Evolutionary conservation across 2,329 filamentous ascomycete species (phyloP).

Genomic region (Alternaria panax): DNA sequence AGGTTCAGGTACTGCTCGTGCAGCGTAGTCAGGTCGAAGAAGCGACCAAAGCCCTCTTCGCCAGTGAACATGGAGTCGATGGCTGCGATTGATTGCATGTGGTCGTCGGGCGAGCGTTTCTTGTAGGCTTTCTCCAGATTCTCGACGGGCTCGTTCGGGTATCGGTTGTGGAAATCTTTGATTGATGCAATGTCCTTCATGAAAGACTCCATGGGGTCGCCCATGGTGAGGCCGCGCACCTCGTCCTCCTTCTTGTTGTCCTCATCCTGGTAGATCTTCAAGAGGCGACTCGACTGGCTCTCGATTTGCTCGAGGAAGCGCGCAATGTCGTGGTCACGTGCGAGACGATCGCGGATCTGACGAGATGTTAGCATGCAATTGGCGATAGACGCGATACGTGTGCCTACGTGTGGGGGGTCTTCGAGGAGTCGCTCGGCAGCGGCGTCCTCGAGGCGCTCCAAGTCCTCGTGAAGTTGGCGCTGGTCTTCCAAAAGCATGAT

Average conservation of each 20-base stretch:
- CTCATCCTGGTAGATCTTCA: slow-evolving; percentile 84
- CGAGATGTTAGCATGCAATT: slow-evolving; percentile 9
- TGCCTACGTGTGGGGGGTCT: slow-evolving; percentile 82
- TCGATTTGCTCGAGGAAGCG: slow-evolving; percentile 89
- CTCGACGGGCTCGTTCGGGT: slow-evolving; percentile 93
- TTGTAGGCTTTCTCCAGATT: slow-evolving; percentile 95
- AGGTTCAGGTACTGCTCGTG: slow-evolving; percentile 93
- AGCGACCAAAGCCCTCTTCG: slow-evolving; percentile 92
- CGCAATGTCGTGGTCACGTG: slow-evolving; percentile 89
- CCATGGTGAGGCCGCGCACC: slow-evolving; percentile 81
- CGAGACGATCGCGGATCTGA: slow-evolving; percentile 85
- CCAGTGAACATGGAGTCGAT: slow-evolving; percentile 94
- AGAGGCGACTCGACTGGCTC: slow-evolving; percentile 78
- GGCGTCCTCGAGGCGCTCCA: slow-evolving; percentile 94
- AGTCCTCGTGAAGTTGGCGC: slow-evolving; percentile 91
- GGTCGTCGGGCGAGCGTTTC: slow-evolving; percentile 69
- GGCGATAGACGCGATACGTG: background rate
- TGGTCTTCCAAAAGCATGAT: slow-evolving; percentile 89
- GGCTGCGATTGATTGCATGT: slow-evolving; percentile 67
- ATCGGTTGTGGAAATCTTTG: slow-evolving; percentile 86
- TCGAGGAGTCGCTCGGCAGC: slow-evolving; percentile 88
- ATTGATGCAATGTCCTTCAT: slow-evolving; percentile 83
- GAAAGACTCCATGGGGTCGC: slow-evolving; percentile 89
- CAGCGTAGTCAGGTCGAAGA: slow-evolving; percentile 82
- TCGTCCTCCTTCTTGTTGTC: slow-evolving; percentile 77